These are phyloP conservation scores for Exobasidium rhododendri DNA, from an alignment of 1,284 basidiomycete species.

Conservation along the genomic window DNA sequence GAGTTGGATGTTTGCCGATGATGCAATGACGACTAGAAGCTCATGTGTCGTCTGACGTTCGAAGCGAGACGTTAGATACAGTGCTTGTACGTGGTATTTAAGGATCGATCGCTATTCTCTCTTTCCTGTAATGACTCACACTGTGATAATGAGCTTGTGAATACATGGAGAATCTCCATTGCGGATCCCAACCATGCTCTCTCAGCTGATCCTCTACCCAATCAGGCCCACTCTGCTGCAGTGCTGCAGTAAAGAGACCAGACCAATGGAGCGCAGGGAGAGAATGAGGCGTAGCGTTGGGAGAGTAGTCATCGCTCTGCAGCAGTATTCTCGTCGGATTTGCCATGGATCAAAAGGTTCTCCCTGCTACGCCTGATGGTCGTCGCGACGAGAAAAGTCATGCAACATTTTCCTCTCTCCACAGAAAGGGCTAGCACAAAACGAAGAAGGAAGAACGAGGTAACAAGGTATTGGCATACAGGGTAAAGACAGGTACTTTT, in stretches of 20 bases:
- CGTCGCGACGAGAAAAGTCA: no score
- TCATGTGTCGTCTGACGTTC: conserved; percentile 9
- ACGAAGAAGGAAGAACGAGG: no score
- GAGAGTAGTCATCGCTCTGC: conserved; percentile 5
- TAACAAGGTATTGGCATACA: no score
- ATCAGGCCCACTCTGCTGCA: neutral
- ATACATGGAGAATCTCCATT: conserved; percentile 14
- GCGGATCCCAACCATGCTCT: conserved; percentile 11
- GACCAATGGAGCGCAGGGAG: conserved; percentile 10
- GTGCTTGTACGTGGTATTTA: no score
- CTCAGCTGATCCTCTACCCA: conserved; percentile 2
- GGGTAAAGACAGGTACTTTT: no score
- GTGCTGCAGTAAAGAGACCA: neutral
- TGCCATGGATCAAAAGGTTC: no score
- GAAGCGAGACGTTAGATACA: no score
- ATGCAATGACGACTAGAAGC: conserved; percentile 8
- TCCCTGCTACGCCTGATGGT: no score
- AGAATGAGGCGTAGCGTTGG: conserved; percentile 8
- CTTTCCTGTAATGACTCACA: conserved; percentile 4
- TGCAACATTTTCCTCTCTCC: no score
- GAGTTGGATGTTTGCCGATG: conserved; percentile 11
- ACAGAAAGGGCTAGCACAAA: no score
- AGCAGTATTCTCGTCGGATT: neutral
- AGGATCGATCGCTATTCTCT: neutral
- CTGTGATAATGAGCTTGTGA: conserved; percentile 16